A percentile compares a stretch with the other conserved stretches of the same genome.
Conservation (phyloP, 192 early-diverging fungal species). For the Coemansia reversa region DNA sequence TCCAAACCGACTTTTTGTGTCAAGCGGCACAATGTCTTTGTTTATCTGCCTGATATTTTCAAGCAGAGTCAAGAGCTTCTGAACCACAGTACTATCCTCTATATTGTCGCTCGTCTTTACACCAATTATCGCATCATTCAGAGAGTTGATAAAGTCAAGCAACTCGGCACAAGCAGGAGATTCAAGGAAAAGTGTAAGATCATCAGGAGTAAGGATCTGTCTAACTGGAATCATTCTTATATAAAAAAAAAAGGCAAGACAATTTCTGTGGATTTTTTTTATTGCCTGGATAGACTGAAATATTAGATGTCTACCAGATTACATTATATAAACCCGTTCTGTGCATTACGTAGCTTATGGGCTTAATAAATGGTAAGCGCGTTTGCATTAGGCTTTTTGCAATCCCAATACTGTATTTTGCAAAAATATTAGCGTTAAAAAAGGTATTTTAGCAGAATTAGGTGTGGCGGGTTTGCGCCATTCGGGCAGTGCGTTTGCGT, state of each 20-base stretch:
- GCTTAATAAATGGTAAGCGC: too few species aligned
- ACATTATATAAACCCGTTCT: too few species aligned
- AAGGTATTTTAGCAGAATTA: too few species aligned
- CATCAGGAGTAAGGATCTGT: conserved; percentile 81
- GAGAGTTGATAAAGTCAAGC: conserved; percentile 65
- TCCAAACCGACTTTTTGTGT: conserved; percentile 84
- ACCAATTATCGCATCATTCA: conserved; percentile 77
- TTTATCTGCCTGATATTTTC: conserved; percentile 62
- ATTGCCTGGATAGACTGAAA: too few species aligned
- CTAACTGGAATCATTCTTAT: conserved; percentile 31
- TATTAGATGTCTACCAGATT: too few species aligned
- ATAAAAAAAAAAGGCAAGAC: background rate
- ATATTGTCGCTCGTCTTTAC: conserved; percentile 57
- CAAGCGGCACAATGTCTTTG: conserved; percentile 68
- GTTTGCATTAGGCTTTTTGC: too few species aligned
- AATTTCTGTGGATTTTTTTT: too few species aligned
- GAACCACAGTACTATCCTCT: conserved; percentile 56
- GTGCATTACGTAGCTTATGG: too few species aligned
- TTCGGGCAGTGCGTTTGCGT: too few species aligned
- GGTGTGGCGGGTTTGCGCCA: too few species aligned
- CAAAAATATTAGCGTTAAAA: too few species aligned
- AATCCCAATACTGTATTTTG: too few species aligned
- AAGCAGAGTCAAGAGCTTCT: conserved; percentile 64
- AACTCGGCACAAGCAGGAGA: conserved; percentile 65
- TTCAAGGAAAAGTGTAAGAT: conserved; percentile 73